phyloP scores from a whole-genome alignment of 164 flowering plant species.

The Annona squamosa region DNA sequence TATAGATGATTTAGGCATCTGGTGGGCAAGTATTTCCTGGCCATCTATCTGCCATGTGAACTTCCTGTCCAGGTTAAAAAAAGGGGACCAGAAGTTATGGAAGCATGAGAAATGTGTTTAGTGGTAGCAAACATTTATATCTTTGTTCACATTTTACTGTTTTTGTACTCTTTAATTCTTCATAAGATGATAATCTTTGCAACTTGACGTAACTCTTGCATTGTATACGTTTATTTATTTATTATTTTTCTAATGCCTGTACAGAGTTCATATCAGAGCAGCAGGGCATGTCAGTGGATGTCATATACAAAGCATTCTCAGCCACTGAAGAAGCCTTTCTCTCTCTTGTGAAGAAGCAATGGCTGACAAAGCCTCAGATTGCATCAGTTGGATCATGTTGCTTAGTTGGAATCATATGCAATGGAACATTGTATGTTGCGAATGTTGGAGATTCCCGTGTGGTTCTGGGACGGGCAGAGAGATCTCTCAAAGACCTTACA shows the following conservation, averaged over 20 bases:
- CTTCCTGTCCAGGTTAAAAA: too few relatives aligned
- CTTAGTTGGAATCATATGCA: conserved; percentile 73
- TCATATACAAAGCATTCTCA: conserved; percentile 57
- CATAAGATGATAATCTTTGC: not conserved
- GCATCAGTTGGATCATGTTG: conserved; percentile 95
- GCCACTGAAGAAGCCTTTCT: conserved; percentile 79
- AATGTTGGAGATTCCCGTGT: conserved; percentile 87
- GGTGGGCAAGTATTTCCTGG: too few relatives aligned
- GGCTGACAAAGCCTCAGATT: conserved; percentile 60
- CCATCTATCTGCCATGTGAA: too few relatives aligned
- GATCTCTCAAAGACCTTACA: conserved; percentile 31
- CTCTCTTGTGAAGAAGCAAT: conserved; percentile 50
- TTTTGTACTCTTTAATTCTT: not conserved
- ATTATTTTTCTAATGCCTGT: conserved; percentile 29
- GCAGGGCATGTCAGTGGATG: conserved; percentile 58
- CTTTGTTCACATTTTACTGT: not conserved
- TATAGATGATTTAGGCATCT: too few relatives aligned
- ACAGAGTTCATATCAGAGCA: conserved; percentile 65
- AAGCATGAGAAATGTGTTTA: too few relatives aligned
- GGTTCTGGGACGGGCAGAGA: conserved; percentile 69
- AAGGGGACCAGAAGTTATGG: too few relatives aligned
- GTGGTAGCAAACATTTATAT: too few relatives aligned
- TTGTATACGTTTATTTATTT: conserved; percentile 7
- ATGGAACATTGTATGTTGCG: conserved; percentile 67
- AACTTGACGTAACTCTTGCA: not conserved